Evolutionary conservation across 352 stramenopile genomes (phyloP), one percentile per base, ranked within the genome.

Genomic region (Phytophthora pseudosyringae): DNA sequence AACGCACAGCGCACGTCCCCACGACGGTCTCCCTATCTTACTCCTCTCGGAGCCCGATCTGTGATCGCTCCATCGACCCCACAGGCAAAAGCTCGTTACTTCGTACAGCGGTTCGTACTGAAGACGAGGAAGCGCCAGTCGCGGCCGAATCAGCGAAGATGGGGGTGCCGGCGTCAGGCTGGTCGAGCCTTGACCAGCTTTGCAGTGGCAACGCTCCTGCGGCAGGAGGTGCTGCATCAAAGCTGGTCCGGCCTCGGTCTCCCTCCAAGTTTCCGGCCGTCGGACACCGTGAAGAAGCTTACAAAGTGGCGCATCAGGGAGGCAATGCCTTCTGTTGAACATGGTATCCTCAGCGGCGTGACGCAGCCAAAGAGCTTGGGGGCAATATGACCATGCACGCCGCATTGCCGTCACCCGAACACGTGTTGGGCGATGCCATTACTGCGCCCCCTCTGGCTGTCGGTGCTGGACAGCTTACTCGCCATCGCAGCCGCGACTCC

Each of bases 381-480:
- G 11, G 46, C 47, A 43, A 43, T 21, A 21, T 21, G 21, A 21
- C 21, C 21, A 21, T 21, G 21, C 21, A 21, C 21, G 21, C n/a
- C 13, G 12, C 31, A 54, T 10, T 16, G 9, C 36, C 46, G 38
- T 59, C 39, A 53, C 60, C 52, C 45, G 35, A 64, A 57, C 60
- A 69, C 52, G 60, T 69, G 60, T 69, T 69, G 16, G 44, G 32
- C 26, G 10, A 44, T 59, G 29, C 11, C 32, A 52, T 53, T 53
- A 54, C 53, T 69, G 16, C 40, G 16, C 38, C 9, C 39, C 41
- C 38, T 63, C 54, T 64, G 53, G 45, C 53, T 13, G 41, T 9
- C 12, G 39, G 32, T 39, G 36, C 57, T 51, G 46, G 29, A 41
- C 57, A 35, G 15, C 25, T 18, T 16, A 3, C 44, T 63, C 44